Base-by-base conservation (phyloP, 2,329 filamentous ascomycete species). In the Parascedosporium putredinis region DNA sequence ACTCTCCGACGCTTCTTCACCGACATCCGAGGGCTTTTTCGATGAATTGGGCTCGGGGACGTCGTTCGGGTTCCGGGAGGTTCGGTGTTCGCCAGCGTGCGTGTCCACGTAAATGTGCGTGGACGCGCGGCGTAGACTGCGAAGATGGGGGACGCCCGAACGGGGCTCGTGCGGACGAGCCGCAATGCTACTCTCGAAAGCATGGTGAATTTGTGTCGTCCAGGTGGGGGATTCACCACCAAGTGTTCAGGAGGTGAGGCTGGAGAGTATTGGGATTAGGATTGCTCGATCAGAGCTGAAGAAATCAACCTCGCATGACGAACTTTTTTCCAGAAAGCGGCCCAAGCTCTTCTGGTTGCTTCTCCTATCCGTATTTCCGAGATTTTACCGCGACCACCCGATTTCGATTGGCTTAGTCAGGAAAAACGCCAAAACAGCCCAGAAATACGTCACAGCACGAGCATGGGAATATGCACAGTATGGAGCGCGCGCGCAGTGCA, bases 1-100 rank as follows among this genome's bases (percentile, higher is more conserved):
- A n/a, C 38, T 12, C 36, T 50, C 24, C 16, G 50, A 18, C 25
- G 47, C 51, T 53, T 54, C 45, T 24, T 18, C 25, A 16, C 36
- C n/a, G 24, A 16, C 14, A n/a, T 33, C 34, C 20, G n/a, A 18
- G 36, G 10, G 10, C n/a, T n/a, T n/a, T n/a, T n/a, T n/a, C n/a
- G 36, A 42, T 20, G 45, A 24, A 14, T 38, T 34, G 29, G 20
- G 16, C 20, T 42, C 47, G 33, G 38, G 25, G 23, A 34, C n/a
- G 44, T 45, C 16, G 6, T 24, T 25, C 14, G 31, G 24, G 12
- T 23, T 22, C 22, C n/a, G 3, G 36, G 31, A 38, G 23, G n/a
- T 25, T 29, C 24, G n/a, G 20, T 43, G 23, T 29, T 29, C 38
- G 38, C 38, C 34, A 49, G 24, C 23, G n/a, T 49, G n/a, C 34